phyloP scores from a whole-genome alignment of 2,329 filamentous ascomycete genomes.

The Neurospora sp. region DNA sequence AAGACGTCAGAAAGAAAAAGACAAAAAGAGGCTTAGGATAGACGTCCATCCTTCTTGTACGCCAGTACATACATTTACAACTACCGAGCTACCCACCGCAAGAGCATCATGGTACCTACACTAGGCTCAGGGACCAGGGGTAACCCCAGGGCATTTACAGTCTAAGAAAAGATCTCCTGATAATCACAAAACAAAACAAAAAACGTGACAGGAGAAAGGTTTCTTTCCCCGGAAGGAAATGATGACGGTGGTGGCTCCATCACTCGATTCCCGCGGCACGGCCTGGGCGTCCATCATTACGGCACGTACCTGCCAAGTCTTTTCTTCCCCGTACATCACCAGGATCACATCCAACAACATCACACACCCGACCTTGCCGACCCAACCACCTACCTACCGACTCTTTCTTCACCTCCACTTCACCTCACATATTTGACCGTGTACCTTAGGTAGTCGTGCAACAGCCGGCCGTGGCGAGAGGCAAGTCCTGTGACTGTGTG shows the following conservation, averaged over 20 bases:
- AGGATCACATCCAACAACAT: not conserved
- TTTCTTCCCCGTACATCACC: not conserved
- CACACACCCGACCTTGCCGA: not conserved
- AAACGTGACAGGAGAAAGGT: not conserved
- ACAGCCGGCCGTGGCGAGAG: not conserved
- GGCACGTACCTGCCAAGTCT: not conserved
- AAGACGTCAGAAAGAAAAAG: not conserved
- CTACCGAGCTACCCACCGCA: not conserved
- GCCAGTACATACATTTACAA: not conserved
- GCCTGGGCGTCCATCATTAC: not conserved
- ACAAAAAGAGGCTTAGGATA: not conserved
- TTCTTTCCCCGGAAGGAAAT: not conserved
- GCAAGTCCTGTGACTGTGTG: not conserved
- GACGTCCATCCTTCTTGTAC: not conserved
- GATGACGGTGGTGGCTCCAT: not conserved
- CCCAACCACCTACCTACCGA: not conserved
- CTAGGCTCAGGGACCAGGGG: not conserved
- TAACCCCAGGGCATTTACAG: not conserved
- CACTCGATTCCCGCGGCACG: not conserved
- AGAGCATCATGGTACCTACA: not conserved
- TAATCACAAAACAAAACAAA: not conserved
- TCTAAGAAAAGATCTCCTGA: not conserved
- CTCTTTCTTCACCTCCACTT: not conserved
- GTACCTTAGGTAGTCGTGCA: not conserved
- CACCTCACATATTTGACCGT: not conserved